A percentile compares a stretch with the other conserved stretches of the same genome.
Evolutionary conservation across 805 yeast species (phyloP).

Genomic region (Candida ovalis): DNA sequence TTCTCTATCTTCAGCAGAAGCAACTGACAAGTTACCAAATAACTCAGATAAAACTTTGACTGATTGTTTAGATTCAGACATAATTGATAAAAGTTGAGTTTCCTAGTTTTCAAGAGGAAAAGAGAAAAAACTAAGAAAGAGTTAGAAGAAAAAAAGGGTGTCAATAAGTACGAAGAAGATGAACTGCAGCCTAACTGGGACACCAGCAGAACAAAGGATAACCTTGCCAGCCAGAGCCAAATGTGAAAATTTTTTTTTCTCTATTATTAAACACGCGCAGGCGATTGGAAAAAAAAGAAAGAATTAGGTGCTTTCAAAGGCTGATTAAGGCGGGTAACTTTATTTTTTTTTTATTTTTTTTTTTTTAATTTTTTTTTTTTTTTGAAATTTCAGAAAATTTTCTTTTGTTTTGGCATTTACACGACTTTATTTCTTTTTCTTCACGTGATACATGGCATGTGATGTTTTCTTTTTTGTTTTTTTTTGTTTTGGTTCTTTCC

Average conservation of each 20-base stretch:
- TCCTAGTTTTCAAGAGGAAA: not conserved
- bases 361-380: not conserved
- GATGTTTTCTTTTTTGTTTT: not conserved
- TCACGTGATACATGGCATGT: not conserved
- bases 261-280: not conserved
- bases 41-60: slow-evolving; percentile 88
- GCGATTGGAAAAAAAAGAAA: not conserved
- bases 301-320: no score
- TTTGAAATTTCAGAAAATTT: not conserved
- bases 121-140: not conserved
- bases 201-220: not conserved
- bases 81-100: not conserved
- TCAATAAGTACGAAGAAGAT: not conserved
- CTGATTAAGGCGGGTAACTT: not conserved
- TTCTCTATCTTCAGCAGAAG: slow-evolving; percentile 76
- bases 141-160: not conserved
- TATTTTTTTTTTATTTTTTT: not conserved
- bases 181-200: not conserved
- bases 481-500: not conserved
- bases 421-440: not conserved
- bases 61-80: slow-evolving; percentile 55
- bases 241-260: slow-evolving; percentile 2
- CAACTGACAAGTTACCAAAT: slow-evolving; percentile 87
- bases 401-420: not conserved
- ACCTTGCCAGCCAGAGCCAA: not conserved